Base-by-base conservation (phyloP, 805 yeast genomes). In the Lachancea meyersii region DNA sequence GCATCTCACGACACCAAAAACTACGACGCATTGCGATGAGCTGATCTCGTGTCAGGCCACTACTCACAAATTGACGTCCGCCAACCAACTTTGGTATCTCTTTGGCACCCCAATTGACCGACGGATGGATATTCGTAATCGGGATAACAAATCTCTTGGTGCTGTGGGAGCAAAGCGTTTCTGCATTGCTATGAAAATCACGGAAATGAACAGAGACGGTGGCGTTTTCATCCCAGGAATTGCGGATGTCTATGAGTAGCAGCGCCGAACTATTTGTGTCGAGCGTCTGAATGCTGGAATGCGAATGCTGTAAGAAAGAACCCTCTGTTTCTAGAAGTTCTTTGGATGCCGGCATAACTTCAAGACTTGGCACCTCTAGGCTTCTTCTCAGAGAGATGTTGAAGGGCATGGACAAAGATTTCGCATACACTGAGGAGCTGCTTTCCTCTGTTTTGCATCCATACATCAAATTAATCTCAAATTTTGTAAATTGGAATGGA, bases 1-100 rank as follows among this genome's bases (percentile, higher is more conserved):
- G 58, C 47, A 73, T 72, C 44, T 82, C 79, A 44, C 95, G 66
- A 48, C 83, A 75, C 98, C 98, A 91, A 60, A 88, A 93, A 2
- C 76, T 65, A 47, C 79, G 80, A 44, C 78, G 70, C 63, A 78
- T 74, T 41, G 69, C 73, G 34, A 52, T 52, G 27, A 74, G 80
- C 46, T 84, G 86, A 8, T 76, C 79, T 37, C 70, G 74, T 0
- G 76, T 68, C 5, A 75, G 66, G 46, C 66, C 75, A 46, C 63
- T 70, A 39, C 51, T 62, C 31, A 86, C 71, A 56, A 78, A 84
- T 63, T 88, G 96, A 48, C 77, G 78, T 27, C 55, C 57, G 35
- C 78, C 73, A 18, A 82, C 62, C 27, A 86, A 63, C 26, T 84
- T 80, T 17, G 96, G 96, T 21, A 89, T 80, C 0, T 77, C 72